phyloP scores from a whole-genome alignment of 2,329 filamentous ascomycete species.

The Colletotrichum theobromicola region DNA sequence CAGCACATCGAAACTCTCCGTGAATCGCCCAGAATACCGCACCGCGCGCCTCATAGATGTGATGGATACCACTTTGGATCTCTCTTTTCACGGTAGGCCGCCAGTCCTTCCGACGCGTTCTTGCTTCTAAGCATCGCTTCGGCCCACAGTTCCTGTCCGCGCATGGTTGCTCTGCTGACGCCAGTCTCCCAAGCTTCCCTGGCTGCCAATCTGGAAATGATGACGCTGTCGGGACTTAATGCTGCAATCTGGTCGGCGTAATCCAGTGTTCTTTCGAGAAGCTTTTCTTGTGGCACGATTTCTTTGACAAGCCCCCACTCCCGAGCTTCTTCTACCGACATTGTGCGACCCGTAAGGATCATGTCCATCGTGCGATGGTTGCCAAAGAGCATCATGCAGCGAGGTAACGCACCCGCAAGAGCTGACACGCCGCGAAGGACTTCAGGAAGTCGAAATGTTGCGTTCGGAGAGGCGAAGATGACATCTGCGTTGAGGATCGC shows the following conservation, averaged over 20 bases:
- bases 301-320: conserved; percentile 36
- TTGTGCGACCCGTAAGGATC: conserved; percentile 30
- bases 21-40: not conserved
- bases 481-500: conserved; percentile 55
- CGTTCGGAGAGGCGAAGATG: conserved; percentile 56
- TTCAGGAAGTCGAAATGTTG: conserved; percentile 62
- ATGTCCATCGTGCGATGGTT: conserved; percentile 39
- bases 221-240: conserved; percentile 37
- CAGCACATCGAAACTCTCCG: not conserved
- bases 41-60: conserved; percentile 22
- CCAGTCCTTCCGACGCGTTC: conserved; percentile 32
- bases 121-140: conserved; percentile 33
- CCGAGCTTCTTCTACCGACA: conserved; percentile 31
- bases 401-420: conserved; percentile 60
- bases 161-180: conserved; percentile 36
- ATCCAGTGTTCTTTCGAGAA: conserved; percentile 32
- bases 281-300: conserved; percentile 31
- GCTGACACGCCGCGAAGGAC: conserved; percentile 63
- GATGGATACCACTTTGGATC: conserved; percentile 33
- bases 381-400: conserved; percentile 41
- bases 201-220: conserved; percentile 35
- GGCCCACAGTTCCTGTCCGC: conserved; percentile 34
- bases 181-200: conserved; percentile 39
- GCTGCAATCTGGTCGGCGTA: conserved; percentile 34
- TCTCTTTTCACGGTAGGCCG: conserved; percentile 35